Base-by-base conservation (phyloP, 2,329 filamentous ascomycete genomes). In the Pseudocercospora vitis region DNA sequence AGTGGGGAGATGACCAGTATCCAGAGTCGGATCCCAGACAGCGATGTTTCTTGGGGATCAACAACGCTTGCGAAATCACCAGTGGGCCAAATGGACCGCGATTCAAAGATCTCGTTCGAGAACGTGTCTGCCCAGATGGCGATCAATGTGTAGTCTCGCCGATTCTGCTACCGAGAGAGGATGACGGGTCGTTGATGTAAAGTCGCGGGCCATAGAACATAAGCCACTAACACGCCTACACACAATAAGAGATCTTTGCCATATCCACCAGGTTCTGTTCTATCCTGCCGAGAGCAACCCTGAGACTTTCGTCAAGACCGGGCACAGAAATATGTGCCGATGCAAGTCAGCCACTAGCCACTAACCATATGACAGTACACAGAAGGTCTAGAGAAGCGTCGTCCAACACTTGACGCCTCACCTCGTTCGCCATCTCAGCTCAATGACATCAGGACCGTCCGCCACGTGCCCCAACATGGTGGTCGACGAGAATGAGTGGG, bases 1-100 rank as follows among this genome's bases (percentile, higher is more conserved):
- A 71, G 26, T 88, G 84, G 84, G 85, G 84, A 2, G 83, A 87
- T 61, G 67, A 81, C 56, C 75, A 81, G 61, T 81, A 84, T 51
- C 76, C 78, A 2, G 69, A 73, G n/a, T 76, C 75, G 29, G 74
- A 78, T 45, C 70, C 70, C 49, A 70, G 81, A 18, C 76, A 83
- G 67, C 65, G 74, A n/a, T 69, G 71, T 53, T 39, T 74, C 6
- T 71, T 77, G 49, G 73, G 70, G 2, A 67, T 72, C 12, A 53
- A 55, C 40, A 56, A 52, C 23, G 65, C 70, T 42, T 65, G 58
- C 16, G 82, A 81, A 64, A 86, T 78, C 63, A 71, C 70, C 0
- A 72, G 70, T 52, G 84, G 84, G 1, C 84, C 84, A 1, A 84
- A 81, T 16, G 84, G 84, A 1, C 84, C 84, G 1, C 72, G 71